phyloP scores from a whole-genome alignment of 768 basidiomycete species.

The Leccinum disarticulatum region DNA sequence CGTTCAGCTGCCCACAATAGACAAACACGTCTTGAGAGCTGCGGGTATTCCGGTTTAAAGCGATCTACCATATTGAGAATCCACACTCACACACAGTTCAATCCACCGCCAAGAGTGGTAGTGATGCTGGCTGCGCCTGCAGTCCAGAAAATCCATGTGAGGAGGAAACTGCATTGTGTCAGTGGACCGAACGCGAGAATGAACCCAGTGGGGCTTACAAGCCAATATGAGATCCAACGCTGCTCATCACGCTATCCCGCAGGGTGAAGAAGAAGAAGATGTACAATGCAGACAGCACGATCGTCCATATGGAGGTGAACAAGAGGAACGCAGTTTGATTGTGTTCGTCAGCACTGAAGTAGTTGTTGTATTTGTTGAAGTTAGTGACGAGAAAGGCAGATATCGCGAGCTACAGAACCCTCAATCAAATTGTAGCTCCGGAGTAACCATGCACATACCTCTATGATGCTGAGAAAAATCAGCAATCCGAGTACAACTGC shows the following conservation, averaged over 20 bases:
- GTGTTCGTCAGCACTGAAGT: conserved; percentile 45
- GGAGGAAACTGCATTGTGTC: conserved; percentile 44
- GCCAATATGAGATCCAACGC: conserved; percentile 59
- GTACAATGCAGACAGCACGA: conserved; percentile 52
- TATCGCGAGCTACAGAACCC: conserved; percentile 52
- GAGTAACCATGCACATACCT: conserved; percentile 40
- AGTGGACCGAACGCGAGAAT: background rate
- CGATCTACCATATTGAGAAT: background rate
- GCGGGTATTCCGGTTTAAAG: background rate
- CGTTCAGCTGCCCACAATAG: conserved; percentile 78
- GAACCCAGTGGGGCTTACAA: conserved; percentile 46
- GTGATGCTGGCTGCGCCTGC: conserved; percentile 74
- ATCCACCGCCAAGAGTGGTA: conserved; percentile 59
- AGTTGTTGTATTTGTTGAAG: conserved; percentile 59
- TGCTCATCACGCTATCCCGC: conserved; percentile 50
- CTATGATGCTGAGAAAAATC: conserved; percentile 62
- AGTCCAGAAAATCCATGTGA: conserved; percentile 81
- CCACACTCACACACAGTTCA: conserved; percentile 62
- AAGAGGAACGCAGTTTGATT: conserved; percentile 67
- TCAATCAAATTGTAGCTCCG: background rate
- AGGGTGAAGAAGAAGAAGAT: conserved; percentile 54
- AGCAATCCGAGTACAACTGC: conserved; percentile 52
- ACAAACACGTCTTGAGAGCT: conserved; percentile 45
- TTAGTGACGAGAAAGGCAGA: conserved; percentile 69
- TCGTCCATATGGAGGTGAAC: conserved; percentile 74